A percentile compares a stretch with the other conserved stretches of the same genome.
Evolutionary conservation across 1,139 yeast genomes (phyloP).

Genomic region (Pichia sp.): DNA sequence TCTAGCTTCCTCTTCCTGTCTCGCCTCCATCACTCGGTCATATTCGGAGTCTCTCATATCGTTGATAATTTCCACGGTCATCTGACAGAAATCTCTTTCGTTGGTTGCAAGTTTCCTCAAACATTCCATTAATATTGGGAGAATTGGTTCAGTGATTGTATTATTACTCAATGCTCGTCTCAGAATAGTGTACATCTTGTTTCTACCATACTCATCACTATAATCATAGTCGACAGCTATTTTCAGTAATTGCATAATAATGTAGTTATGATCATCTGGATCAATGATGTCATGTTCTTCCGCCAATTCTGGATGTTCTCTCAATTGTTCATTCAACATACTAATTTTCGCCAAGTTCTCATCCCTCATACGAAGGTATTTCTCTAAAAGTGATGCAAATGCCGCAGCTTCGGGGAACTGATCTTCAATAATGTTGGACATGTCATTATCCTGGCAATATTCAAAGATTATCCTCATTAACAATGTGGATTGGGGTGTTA

Average conservation of each 20-base stretch:
- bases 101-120: conserved; percentile 65
- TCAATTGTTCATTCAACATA: conserved; percentile 16
- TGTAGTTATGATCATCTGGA: conserved; percentile 59
- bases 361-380: conserved; percentile 44
- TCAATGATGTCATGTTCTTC: conserved; percentile 27
- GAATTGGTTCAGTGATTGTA: conserved; percentile 26
- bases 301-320: conserved; percentile 12
- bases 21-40: conserved; percentile 25
- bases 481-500: conserved; percentile 72
- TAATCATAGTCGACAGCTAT: conserved; percentile 73
- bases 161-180: conserved; percentile 51
- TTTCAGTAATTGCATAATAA: conserved; percentile 63
- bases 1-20: conserved; percentile 21
- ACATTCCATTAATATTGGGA: conserved; percentile 55
- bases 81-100: conserved; percentile 77
- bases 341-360: conserved; percentile 31
- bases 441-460: conserved; percentile 49
- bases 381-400: conserved; percentile 52
- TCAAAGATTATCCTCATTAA: conserved; percentile 61
- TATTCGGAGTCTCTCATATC: conserved; percentile 72
- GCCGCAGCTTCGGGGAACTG: conserved; percentile 78
- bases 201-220: conserved; percentile 87
- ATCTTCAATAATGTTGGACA: conserved; percentile 55
- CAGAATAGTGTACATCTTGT: conserved; percentile 68
- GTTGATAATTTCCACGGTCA: conserved; percentile 79